These are phyloP conservation scores for Neofusicoccum cordaticola DNA, from an alignment of 2,329 filamentous ascomycete genomes.

Conservation along the genomic window DNA sequence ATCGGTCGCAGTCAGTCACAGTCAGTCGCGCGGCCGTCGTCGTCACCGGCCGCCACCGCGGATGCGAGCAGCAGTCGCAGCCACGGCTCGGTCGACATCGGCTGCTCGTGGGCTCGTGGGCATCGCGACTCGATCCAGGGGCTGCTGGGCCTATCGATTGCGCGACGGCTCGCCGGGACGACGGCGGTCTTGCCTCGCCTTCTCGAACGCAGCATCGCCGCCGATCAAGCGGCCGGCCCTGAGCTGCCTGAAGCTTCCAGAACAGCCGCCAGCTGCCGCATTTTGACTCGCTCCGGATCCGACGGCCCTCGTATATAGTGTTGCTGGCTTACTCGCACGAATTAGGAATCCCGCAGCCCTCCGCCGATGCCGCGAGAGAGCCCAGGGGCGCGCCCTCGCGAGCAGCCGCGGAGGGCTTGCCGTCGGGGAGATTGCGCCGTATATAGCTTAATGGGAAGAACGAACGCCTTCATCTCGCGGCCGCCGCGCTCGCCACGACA, in stretches of 20 bases:
- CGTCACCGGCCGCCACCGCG: too few species aligned
- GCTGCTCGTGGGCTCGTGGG: too few species aligned
- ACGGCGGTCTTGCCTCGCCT: slow-evolving; percentile 7
- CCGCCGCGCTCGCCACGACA: background rate
- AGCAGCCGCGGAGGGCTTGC: background rate
- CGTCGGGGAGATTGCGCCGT: slow-evolving; percentile 4
- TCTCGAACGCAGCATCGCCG: slow-evolving; percentile 5
- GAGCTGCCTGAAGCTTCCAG: slow-evolving; percentile 2
- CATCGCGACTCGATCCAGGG: slow-evolving; percentile 5
- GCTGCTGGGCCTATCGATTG: background rate
- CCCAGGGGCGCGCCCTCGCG: background rate
- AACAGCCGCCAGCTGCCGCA: slow-evolving; percentile 2
- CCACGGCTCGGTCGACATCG: too few species aligned
- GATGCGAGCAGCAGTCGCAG: too few species aligned
- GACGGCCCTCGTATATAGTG: background rate
- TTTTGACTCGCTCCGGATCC: slow-evolving; percentile 3
- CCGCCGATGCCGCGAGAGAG: background rate
- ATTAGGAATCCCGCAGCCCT: background rate
- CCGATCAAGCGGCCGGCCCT: background rate
- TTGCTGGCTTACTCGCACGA: background rate
- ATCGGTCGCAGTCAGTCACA: background rate
- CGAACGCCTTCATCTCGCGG: background rate
- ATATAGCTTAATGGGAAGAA: background rate
- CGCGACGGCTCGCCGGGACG: slow-evolving; percentile 9
- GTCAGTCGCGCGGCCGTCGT: background rate